phyloP scores from a whole-genome alignment of 129 eudicot genomes.

The Calendula officinalis region DNA sequence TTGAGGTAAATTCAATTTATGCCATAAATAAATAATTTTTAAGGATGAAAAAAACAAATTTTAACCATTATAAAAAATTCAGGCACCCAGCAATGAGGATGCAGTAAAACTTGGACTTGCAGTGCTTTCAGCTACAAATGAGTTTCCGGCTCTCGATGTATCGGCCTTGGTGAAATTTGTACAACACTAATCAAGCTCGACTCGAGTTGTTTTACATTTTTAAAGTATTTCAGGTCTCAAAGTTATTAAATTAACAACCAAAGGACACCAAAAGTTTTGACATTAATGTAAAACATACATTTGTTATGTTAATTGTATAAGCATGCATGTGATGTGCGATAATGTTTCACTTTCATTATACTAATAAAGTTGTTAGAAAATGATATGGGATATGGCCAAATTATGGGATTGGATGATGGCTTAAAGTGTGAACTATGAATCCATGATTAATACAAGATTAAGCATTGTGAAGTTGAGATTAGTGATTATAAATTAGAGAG shows the following conservation, averaged over 20 bases:
- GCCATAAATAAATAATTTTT: background rate
- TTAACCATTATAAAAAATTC: background rate
- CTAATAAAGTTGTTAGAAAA: too few species aligned
- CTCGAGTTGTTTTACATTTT: background rate
- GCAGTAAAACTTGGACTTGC: slow-evolving; percentile 73
- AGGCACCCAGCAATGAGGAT: slow-evolving; percentile 82
- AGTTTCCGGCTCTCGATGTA: slow-evolving; percentile 76
- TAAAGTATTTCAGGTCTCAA: background rate
- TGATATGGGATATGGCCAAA: too few species aligned
- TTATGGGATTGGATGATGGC: too few species aligned
- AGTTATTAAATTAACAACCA: background rate
- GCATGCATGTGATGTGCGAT: background rate
- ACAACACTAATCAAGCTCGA: slow-evolving; percentile 25
- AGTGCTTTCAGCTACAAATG: slow-evolving; percentile 64
- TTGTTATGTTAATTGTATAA: background rate
- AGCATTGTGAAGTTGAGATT: too few species aligned
- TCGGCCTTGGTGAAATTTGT: slow-evolving; percentile 69
- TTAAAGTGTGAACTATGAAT: too few species aligned
- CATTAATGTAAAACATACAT: background rate
- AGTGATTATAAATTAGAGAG: too few species aligned
- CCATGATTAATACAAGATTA: too few species aligned
- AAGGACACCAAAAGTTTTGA: slow-evolving; percentile 1
- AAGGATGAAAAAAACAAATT: background rate
- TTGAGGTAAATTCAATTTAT: slow-evolving; percentile 54
- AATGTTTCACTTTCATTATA: too few species aligned